Conservation (phyloP, 352 stramenopile species). For the Globisporangium emineosum region DNA sequence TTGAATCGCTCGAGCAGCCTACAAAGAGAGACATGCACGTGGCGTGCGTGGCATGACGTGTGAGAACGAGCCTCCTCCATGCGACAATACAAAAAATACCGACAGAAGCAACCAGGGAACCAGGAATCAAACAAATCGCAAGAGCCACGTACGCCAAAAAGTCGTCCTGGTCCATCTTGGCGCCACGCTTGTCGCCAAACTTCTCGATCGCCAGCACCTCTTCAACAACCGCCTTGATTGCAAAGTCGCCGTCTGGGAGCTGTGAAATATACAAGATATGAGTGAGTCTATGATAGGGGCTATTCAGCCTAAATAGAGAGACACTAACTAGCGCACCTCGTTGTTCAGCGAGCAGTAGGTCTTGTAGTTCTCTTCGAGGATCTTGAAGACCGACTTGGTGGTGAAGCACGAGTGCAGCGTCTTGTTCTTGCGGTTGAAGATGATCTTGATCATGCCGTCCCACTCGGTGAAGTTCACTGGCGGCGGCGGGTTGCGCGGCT, state of each 20-base stretch:
- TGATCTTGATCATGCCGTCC: slow-evolving; percentile 99
- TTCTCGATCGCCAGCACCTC: slow-evolving; percentile 89
- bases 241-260: slow-evolving; percentile 66
- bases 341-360: slow-evolving; percentile 93
- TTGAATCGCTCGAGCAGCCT: slow-evolving; percentile 96
- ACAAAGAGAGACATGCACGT: neutral
- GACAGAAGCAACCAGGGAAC: neutral
- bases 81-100: neutral
- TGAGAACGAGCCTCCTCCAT: neutral
- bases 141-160: slow-evolving; percentile 86
- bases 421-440: slow-evolving; percentile 99
- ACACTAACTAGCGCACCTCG: slow-evolving; percentile 37
- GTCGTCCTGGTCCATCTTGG: slow-evolving; percentile 98
- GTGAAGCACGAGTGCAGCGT: slow-evolving; percentile 96
- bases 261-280: slow-evolving; percentile 22
- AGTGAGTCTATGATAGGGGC: neutral
- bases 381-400: slow-evolving; percentile 94
- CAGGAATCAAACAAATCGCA: neutral
- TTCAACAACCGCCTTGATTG: slow-evolving; percentile 94
- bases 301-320: neutral
- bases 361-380: slow-evolving; percentile 96
- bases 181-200: slow-evolving; percentile 88
- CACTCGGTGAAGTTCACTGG: slow-evolving; percentile 99
- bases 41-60: neutral
- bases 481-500: slow-evolving; percentile 97